Conservation (phyloP, 768 basidiomycete genomes). For the Trametes cinnabarina region DNA sequence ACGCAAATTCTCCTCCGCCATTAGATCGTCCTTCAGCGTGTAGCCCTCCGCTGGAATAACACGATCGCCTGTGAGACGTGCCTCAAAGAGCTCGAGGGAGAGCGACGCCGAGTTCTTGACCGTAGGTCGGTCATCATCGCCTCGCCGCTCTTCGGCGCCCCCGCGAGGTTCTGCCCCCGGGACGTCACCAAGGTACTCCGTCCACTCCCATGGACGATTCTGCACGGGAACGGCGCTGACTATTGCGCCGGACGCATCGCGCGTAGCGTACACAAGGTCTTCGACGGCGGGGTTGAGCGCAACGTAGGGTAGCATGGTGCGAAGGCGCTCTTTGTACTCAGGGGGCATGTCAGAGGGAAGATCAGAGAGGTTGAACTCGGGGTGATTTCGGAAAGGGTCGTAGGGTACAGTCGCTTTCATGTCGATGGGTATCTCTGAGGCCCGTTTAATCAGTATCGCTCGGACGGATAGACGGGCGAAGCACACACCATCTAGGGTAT, state of each 20-base stretch:
- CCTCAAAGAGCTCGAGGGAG: constrained; percentile 68
- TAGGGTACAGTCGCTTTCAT: constrained; percentile 45
- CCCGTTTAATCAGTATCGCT: background rate
- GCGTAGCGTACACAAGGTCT: constrained; percentile 57
- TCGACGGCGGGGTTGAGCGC: constrained; percentile 50
- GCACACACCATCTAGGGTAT: constrained; percentile 66
- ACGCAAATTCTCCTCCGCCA: constrained; percentile 33
- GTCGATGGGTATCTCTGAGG: constrained; percentile 65
- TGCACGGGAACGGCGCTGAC: constrained; percentile 52
- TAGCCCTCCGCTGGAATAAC: constrained; percentile 35
- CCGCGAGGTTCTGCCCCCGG: constrained; percentile 34
- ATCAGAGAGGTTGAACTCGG: constrained; percentile 46
- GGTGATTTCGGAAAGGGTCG: constrained; percentile 68
- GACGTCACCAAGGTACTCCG: constrained; percentile 70
- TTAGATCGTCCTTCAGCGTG: constrained; percentile 31
- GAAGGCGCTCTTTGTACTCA: constrained; percentile 56
- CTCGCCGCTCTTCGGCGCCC: constrained; percentile 37
- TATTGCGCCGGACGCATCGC: constrained; percentile 51
- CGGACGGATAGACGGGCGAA: background rate
- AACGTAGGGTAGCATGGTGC: constrained; percentile 55
- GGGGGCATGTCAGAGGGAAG: constrained; percentile 56
- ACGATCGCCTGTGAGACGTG: constrained; percentile 62
- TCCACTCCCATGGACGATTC: constrained; percentile 87
- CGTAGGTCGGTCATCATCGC: constrained; percentile 39
- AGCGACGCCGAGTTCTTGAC: constrained; percentile 70